phyloP scores from a whole-genome alignment of 371 early-diverging fungal genomes.

The Mucor indicus region DNA sequence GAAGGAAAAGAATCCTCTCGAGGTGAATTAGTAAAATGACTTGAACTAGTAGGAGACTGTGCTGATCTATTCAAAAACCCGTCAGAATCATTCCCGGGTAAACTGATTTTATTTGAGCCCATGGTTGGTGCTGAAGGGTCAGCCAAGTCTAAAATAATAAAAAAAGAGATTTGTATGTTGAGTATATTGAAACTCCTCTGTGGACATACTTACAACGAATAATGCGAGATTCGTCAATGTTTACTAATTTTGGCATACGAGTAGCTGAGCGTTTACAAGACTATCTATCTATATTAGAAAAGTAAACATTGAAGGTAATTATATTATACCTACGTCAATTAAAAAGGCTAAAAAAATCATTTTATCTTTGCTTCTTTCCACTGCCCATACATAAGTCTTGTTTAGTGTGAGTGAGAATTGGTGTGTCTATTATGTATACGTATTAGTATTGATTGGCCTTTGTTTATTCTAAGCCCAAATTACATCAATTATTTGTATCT shows the following conservation, averaged over 20 bases:
- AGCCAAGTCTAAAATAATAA: conserved; percentile 15
- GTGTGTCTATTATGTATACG: conserved; percentile 38
- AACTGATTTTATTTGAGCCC: not conserved
- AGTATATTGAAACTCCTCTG: not conserved
- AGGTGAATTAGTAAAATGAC: no score
- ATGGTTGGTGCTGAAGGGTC: conserved; percentile 21
- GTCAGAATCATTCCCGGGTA: not conserved
- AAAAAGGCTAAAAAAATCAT: conserved; percentile 45
- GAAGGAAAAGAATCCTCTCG: no score
- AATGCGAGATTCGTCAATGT: conserved; percentile 45
- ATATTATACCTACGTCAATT: conserved; percentile 33
- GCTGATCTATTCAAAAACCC: not conserved
- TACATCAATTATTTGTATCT: conserved; percentile 58
- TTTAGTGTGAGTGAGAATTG: conserved; percentile 47
- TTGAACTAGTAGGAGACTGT: conserved; percentile 1
- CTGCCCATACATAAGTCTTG: conserved; percentile 51
- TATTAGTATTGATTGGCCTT: no score
- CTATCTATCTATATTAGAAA: conserved; percentile 9
- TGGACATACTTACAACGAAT: conserved; percentile 31
- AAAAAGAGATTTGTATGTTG: not conserved
- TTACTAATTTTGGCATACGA: conserved; percentile 40
- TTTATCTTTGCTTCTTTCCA: conserved; percentile 45
- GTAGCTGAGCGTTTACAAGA: conserved; percentile 35
- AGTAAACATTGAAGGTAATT: not conserved
- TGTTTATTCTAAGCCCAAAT: no score